Evolutionary conservation across 306 rosid species (phyloP).

Genomic region (Alnus rubra): DNA sequence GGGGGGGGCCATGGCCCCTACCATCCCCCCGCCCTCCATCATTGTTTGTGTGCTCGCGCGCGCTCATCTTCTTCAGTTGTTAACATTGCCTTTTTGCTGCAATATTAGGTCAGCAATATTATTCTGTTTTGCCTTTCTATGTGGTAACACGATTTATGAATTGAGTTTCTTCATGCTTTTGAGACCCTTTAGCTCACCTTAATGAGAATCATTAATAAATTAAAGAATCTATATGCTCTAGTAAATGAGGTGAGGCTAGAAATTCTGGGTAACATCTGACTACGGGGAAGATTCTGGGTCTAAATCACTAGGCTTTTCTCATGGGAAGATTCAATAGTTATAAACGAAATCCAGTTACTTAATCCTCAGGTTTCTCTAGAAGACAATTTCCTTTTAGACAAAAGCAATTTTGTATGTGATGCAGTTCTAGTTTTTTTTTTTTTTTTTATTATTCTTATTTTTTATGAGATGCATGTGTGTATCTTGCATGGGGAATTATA

Average conservation of each 20-base stretch:
- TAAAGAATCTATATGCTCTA: background rate
- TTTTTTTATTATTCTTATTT: no score
- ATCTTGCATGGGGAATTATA: background rate
- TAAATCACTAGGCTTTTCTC: background rate
- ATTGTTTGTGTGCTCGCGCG: no score
- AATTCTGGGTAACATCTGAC: background rate
- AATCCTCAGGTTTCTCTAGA: background rate
- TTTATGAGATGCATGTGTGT: background rate
- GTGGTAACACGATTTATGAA: background rate
- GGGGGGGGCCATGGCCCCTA: no score
- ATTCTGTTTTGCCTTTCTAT: background rate
- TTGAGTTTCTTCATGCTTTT: background rate
- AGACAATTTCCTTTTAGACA: background rate
- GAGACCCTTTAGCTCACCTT: background rate
- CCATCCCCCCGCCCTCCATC: no score
- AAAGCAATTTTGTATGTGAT: background rate
- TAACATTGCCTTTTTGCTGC: background rate
- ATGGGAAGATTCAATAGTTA: background rate
- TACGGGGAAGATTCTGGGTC: background rate
- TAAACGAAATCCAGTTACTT: background rate
- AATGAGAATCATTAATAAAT: background rate
- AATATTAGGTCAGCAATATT: background rate
- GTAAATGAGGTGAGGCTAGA: conserved; percentile 1
- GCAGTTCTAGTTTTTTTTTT: background rate
- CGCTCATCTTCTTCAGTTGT: background rate